Evolutionary conservation across 495 filamentous ascomycete genomes (phyloP).

Genomic region (Pseudevernia furfuracea): DNA sequence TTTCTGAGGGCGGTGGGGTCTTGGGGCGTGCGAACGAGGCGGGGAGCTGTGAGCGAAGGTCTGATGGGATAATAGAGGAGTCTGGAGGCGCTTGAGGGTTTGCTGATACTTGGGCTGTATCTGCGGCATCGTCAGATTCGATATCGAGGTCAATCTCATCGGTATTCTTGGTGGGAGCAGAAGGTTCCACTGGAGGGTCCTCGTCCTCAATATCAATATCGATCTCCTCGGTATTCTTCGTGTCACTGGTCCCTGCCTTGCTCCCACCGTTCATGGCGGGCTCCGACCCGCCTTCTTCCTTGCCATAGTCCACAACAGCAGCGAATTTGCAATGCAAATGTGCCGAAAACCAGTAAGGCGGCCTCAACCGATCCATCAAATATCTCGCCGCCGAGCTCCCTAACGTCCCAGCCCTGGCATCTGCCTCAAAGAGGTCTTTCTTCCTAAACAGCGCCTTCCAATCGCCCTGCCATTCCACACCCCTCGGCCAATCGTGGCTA

Average conservation of each 20-base stretch:
- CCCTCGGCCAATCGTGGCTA: slow-evolving; percentile 91
- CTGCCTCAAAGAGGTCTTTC: slow-evolving; percentile 66
- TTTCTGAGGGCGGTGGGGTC: slow-evolving; percentile 22
- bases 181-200: background rate
- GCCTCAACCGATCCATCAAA: slow-evolving; percentile 71
- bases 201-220: slow-evolving; percentile 28
- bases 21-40: slow-evolving; percentile 50
- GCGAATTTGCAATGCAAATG: slow-evolving; percentile 84
- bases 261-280: background rate
- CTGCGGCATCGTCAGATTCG: slow-evolving; percentile 30
- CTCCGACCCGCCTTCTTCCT: slow-evolving; percentile 17
- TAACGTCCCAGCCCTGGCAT: slow-evolving; percentile 63
- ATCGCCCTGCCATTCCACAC: slow-evolving; percentile 69
- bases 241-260: background rate
- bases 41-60: slow-evolving; percentile 58
- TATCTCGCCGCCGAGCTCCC: slow-evolving; percentile 71
- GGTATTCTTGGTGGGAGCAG: slow-evolving; percentile 29
- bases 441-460: slow-evolving; percentile 49
- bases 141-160: slow-evolving; percentile 52
- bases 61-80: slow-evolving; percentile 40
- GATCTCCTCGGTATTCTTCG: slow-evolving; percentile 29
- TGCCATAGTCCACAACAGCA: slow-evolving; percentile 60
- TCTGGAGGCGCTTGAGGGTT: slow-evolving; percentile 6
- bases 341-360: slow-evolving; percentile 86
- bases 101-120: background rate